These are phyloP conservation scores for Xerocomus nothofagi DNA, from an alignment of 1,284 basidiomycete species.

Conservation along the genomic window DNA sequence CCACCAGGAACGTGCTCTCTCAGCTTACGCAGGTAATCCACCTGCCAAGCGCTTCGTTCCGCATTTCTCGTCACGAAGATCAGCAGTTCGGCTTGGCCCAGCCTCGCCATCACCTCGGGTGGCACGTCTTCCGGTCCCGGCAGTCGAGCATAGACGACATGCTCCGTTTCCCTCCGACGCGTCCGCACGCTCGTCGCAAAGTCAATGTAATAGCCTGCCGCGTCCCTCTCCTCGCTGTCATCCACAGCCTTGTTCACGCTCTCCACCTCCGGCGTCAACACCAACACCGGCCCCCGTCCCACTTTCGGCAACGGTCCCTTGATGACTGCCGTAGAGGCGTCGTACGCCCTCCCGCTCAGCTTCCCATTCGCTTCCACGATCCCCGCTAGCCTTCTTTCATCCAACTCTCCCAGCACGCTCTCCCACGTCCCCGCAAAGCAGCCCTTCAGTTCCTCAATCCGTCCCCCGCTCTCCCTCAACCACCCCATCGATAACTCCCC, in stretches of 20 bases:
- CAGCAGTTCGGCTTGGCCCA: constrained; percentile 28
- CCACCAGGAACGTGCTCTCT: constrained; percentile 15
- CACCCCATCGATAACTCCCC: constrained; percentile 43
- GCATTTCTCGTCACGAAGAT: constrained; percentile 62
- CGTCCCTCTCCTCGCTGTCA: constrained; percentile 56
- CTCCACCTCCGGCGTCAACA: constrained; percentile 59
- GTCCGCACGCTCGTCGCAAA: constrained; percentile 43
- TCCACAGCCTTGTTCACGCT: constrained; percentile 63
- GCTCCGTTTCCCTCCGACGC: constrained; percentile 37
- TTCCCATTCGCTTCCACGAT: constrained; percentile 41
- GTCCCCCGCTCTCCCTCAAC: constrained; percentile 42
- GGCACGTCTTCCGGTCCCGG: constrained; percentile 16
- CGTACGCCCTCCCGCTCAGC: constrained; percentile 51
- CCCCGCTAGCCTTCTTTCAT: constrained; percentile 33
- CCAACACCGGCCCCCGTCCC: constrained; percentile 34
- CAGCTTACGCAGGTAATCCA: constrained; percentile 41
- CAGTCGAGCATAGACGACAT: constrained; percentile 47
- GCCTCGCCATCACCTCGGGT: constrained; percentile 7
- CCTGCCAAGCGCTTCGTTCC: constrained; percentile 55
- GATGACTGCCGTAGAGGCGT: constrained; percentile 46
- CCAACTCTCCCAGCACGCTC: constrained; percentile 35
- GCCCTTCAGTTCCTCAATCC: constrained; percentile 52
- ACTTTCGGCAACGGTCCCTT: constrained; percentile 45
- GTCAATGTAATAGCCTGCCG: constrained; percentile 54
- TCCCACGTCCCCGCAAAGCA: constrained; percentile 50